phyloP scores from a whole-genome alignment of 805 yeast genomes.

The Torulaspora quercuum region DNA sequence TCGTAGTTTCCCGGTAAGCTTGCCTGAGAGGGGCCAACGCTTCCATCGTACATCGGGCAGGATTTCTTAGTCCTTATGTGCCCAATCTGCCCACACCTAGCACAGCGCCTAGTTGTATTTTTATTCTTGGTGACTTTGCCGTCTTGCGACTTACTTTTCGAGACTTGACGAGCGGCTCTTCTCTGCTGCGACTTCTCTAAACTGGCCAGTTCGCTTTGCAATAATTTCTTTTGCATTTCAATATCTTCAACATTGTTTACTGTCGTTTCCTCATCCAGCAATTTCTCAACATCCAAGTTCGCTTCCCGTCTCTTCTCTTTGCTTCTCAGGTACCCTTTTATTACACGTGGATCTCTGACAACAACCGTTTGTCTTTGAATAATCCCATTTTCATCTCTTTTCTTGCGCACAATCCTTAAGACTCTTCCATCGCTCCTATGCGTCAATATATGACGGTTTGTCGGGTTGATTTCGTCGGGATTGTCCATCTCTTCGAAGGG shows the following conservation, averaged over 20 bases:
- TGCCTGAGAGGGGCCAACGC: conserved; percentile 5
- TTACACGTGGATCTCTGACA: conserved; percentile 80
- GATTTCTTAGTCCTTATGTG: conserved; percentile 86
- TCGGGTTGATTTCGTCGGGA: conserved; percentile 38
- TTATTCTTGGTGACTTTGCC: conserved; percentile 33
- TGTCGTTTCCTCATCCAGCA: conserved; percentile 32
- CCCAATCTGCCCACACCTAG: conserved; percentile 92
- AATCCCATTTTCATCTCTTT: conserved; percentile 79
- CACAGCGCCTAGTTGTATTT: conserved; percentile 71
- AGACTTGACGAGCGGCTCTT: conserved; percentile 54
- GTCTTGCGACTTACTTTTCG: conserved; percentile 38
- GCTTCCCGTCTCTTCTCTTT: conserved; percentile 60
- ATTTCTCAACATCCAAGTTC: conserved; percentile 56
- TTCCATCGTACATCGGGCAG: conserved; percentile 79
- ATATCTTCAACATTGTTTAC: conserved; percentile 77
- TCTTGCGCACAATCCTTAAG: conserved; percentile 69
- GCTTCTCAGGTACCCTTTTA: conserved; percentile 74
- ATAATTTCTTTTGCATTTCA: conserved; percentile 65
- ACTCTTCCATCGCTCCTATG: conserved; percentile 39
- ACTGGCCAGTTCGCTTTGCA: conserved; percentile 81
- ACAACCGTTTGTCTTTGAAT: conserved; percentile 76
- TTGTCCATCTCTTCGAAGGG: conserved; percentile 38
- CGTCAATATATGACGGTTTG: conserved; percentile 31
- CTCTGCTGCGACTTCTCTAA: conserved; percentile 73
- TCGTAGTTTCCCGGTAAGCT: neutral